phyloP scores from a whole-genome alignment of 2,329 filamentous ascomycete species.

The Fusarium hostae region DNA sequence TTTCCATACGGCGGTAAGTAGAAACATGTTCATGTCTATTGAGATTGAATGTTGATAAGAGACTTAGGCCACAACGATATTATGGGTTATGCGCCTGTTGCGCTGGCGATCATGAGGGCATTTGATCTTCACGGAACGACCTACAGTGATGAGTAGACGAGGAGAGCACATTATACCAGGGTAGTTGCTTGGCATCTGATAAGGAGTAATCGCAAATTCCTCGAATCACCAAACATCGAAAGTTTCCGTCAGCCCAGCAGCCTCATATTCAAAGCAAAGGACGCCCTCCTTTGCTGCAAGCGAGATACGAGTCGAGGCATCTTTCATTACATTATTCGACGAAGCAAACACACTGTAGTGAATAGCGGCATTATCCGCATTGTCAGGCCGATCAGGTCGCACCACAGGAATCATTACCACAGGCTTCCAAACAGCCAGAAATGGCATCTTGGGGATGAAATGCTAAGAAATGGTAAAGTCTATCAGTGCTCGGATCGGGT shows the following conservation, averaged over 20 bases:
- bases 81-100: conserved; percentile 71
- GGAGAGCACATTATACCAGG: too few relatives aligned
- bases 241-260: conserved; percentile 38
- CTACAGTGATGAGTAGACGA: conserved; percentile 34
- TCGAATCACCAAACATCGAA: conserved; percentile 3
- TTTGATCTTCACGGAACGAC: conserved; percentile 61
- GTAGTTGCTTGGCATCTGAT: background rate
- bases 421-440: too few relatives aligned
- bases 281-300: background rate
- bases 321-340: background rate
- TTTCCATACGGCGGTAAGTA: conserved; percentile 65
- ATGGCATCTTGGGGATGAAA: too few relatives aligned
- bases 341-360: conserved; percentile 37
- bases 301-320: background rate
- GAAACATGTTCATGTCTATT: background rate
- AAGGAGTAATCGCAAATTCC: background rate
- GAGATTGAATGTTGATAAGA: background rate
- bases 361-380: background rate
- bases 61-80: conserved; percentile 74
- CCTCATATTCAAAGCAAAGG: conserved; percentile 8
- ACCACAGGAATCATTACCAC: background rate
- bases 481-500: background rate
- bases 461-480: too few relatives aligned
- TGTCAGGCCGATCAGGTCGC: fast-evolving
- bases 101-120: conserved; percentile 71